Evolutionary conservation across 2,329 filamentous ascomycete species (phyloP), one percentile per base, ranked within the genome.

Genomic region (Clarireedia monteithiana): DNA sequence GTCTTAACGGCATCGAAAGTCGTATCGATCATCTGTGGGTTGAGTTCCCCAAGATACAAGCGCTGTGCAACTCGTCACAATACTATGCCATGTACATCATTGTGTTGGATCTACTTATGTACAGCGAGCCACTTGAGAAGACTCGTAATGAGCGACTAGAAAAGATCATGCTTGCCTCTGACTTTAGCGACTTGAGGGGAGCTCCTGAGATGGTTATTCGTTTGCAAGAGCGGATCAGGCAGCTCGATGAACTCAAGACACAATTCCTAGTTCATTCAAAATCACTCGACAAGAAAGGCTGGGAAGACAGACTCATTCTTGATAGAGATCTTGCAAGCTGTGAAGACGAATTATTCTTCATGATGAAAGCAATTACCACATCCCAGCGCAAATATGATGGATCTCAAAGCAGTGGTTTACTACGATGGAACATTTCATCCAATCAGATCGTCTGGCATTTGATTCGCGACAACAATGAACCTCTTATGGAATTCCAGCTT

Each of bases 41-140:
- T 36, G 91, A 97, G 66, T 99, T 99, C 66, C 94, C 94, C 12
- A 89, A 95, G 62, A 85, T 95, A 45, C 83, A 91, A 56, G 92
- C 91, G n/a, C 84, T 96, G 47, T 99, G 95, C 75, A 95, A 99
- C 72, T 99, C 95, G 5, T 84, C 87, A 40, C 92, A 99, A 72
- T 99, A 99, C 73, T 99, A 95, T 69, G 89, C 94, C 4, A 85
- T 99, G 77, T 99, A 99, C 68, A 90, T 99, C 71, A 99, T 99
- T 64, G 92, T 96, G 3, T 78, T 97, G 60, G 94, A 99, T 72
- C 79, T 99, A 44, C 78, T 99, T 51, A 85, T 99, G 70, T 99
- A 97, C 74, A 96, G 83, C 67, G 94, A 99, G 70, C 94, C 94
- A 2, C 75, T 95, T 48, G 94, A 99, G 72, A 99, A 99, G 79